Evolutionary conservation across 164 flowering plant genomes (phyloP).

Genomic region (Aristolochia californica): DNA sequence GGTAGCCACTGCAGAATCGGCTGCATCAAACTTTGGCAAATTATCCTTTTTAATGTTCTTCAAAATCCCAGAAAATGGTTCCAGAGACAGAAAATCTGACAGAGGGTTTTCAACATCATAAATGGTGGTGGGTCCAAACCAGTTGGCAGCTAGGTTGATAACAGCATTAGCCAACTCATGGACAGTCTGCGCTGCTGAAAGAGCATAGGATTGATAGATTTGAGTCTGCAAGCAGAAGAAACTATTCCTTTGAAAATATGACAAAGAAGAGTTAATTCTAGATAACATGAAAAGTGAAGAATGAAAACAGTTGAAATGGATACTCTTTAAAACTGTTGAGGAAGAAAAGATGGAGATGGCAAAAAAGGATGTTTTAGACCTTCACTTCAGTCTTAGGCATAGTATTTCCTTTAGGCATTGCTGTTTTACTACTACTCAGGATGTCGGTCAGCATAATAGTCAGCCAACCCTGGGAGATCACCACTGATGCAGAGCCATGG

Average conservation of each 20-base stretch:
- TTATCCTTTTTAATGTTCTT: conserved; percentile 53
- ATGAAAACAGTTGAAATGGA: too few relatives aligned
- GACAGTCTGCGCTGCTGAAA: conserved; percentile 44
- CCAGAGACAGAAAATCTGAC: conserved; percentile 65
- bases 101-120: conserved; percentile 47
- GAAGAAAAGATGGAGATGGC: background rate
- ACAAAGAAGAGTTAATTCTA: background rate
- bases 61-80: conserved; percentile 59
- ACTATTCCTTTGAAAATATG: background rate
- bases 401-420: conserved; percentile 33
- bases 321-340: too few relatives aligned
- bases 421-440: conserved; percentile 33
- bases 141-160: conserved; percentile 61
- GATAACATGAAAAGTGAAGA: background rate
- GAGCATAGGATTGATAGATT: conserved; percentile 63
- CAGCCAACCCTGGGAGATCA: conserved; percentile 96
- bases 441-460: conserved; percentile 57
- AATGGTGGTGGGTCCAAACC: conserved; percentile 27
- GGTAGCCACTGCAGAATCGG: conserved; percentile 85
- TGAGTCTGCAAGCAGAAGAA: conserved; percentile 62
- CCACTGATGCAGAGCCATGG: conserved; percentile 65
- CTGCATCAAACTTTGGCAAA: conserved; percentile 56
- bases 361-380: conserved; percentile 25
- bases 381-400: conserved; percentile 56
- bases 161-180: conserved; percentile 63